Evolutionary conservation across 139 green algal species (phyloP).

Genomic region (Haematococcus sp.): DNA sequence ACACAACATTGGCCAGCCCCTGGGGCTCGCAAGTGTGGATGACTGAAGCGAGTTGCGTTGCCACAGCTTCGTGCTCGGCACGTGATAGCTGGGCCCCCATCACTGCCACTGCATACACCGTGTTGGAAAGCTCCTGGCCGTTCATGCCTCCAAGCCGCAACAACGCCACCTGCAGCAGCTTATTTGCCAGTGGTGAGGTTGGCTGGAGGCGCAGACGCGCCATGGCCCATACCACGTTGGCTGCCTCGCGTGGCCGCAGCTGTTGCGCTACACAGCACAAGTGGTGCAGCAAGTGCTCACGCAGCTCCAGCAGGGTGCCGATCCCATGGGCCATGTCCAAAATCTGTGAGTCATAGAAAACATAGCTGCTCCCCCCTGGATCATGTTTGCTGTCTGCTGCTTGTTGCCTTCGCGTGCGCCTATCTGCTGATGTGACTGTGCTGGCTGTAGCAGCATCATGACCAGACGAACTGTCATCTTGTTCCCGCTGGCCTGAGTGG

Average conservation of each 20-base stretch:
- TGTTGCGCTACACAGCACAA: background rate
- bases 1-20: background rate
- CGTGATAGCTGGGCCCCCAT: background rate
- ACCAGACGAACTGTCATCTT: too few relatives aligned
- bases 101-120: background rate
- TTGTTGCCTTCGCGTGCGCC: background rate
- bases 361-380: background rate
- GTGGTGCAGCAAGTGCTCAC: background rate
- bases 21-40: background rate
- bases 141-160: background rate
- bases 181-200: background rate
- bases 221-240: constrained; percentile 1
- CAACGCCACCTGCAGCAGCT: background rate
- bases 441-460: background rate
- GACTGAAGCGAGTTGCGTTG: background rate
- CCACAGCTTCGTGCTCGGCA: background rate
- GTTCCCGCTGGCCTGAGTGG: background rate
- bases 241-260: background rate
- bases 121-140: constrained; percentile 1
- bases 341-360: background rate
- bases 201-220: background rate
- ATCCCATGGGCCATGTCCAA: background rate
- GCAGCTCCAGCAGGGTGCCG: background rate
- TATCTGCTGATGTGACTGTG: too few relatives aligned
- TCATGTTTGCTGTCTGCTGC: background rate